These are phyloP conservation scores for Pugionium cornutum DNA, from an alignment of 345 rosid genomes.

Conservation along the genomic window DNA sequence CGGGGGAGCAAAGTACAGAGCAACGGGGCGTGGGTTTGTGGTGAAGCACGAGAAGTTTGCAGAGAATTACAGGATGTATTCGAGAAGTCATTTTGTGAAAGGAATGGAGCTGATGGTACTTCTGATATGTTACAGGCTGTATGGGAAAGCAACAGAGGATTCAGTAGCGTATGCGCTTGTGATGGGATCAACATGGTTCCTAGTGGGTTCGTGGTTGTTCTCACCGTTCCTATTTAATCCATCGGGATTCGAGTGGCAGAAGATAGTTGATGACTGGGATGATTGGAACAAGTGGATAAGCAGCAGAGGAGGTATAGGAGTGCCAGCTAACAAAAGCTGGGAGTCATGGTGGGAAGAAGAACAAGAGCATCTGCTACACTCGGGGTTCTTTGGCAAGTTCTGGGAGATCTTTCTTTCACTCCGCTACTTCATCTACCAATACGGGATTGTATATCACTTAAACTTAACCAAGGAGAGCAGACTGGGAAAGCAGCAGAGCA, in stretches of 20 bases:
- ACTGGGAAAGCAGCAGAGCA: conserved; percentile 62
- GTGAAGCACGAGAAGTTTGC: conserved; percentile 97
- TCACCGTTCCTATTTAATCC: conserved; percentile 96
- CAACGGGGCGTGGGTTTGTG: conserved; percentile 98
- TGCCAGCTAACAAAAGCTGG: conserved; percentile 93
- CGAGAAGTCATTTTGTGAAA: conserved; percentile 94
- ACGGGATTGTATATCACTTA: conserved; percentile 84
- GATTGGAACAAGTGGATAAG: conserved; percentile 96
- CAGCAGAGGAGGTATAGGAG: conserved; percentile 93
- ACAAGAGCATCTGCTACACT: conserved; percentile 82
- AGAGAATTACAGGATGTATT: conserved; percentile 95
- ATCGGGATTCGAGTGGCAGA: conserved; percentile 98
- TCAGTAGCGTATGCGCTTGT: conserved; percentile 47
- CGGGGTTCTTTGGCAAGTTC: conserved; percentile 67
- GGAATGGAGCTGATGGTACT: conserved; percentile 79
- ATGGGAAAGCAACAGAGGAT: conserved; percentile 54
- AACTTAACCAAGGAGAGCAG: conserved; percentile 56
- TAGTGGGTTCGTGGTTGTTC: conserved; percentile 80
- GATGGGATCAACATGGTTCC: conserved; percentile 84
- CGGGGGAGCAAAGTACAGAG: conserved; percentile 97
- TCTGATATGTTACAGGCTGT: conserved; percentile 67
- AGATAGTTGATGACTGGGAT: conserved; percentile 96
- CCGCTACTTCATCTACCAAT: conserved; percentile 80
- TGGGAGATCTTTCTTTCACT: conserved; percentile 77
- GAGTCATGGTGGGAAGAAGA: conserved; percentile 99